Evolutionary conservation across 148 eudicot species (phyloP), one percentile per base, ranked within the genome.

Genomic region (Agrostemma githago): DNA sequence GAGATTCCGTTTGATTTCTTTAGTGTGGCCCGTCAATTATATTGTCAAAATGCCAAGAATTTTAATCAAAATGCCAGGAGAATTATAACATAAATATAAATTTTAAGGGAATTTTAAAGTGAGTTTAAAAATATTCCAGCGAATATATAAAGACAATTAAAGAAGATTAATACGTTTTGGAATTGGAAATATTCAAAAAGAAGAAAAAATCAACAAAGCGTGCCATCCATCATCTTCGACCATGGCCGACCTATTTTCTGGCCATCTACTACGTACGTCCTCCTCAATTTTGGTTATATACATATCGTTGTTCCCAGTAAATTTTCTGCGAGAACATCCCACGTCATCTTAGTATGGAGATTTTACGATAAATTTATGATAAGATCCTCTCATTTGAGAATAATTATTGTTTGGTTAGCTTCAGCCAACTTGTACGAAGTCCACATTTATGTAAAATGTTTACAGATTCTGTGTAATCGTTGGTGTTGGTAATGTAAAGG

Each of bases 201-300:
- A 0, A 11, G 56, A 51, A 51, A 4, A 51, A 51, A 9, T 51
- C 15, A 10, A 51, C 11, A 17, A 17, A 17, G 34, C 61, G 66
- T 72, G 75, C 12, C 20, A 59, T 21, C 12, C 20, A 59, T 21
- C 75, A 72, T 72, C 66, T 72, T 72, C 75, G 75, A 72, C 66
- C 75, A 72, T 72, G 75, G 34, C 34, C 34, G 34, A 26, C 34
- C 1, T 1, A 26, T 26, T 26, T 26, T 26, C 34, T 26, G 34
- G 0, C 34, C 34, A 26, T 26, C 34, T 26, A 26, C 34, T 26
- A 26, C 34, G n/a, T 34, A 19, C 64, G 58, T 38, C 14, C 56
- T 51, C 4, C 56, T 51, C 10, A 51, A 51, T 51, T 4, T 9
- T 51, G 56, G 14, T 48, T 48, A 9, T 48, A 9, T 48, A 48